Evolutionary conservation across 345 rosid species (phyloP).

Genomic region (Geranium rotundifolium): DNA sequence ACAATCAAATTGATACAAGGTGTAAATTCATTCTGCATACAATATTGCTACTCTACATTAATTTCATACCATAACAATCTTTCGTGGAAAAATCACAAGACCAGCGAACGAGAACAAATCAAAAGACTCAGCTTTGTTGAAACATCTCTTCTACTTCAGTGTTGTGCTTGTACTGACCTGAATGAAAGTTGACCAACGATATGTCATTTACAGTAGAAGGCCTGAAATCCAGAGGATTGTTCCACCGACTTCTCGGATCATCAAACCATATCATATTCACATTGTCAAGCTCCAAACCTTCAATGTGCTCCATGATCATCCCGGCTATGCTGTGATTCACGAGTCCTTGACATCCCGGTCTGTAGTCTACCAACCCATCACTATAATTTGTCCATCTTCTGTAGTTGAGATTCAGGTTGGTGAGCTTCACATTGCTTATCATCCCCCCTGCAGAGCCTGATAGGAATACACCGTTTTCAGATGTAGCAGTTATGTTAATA

Average conservation of each 20-base stretch:
- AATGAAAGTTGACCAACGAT: constrained; percentile 55
- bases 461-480: constrained; percentile 77
- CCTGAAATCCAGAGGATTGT: constrained; percentile 69
- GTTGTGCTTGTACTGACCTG: constrained; percentile 24
- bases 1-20: no score
- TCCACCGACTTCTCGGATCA: constrained; percentile 33
- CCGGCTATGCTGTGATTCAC: constrained; percentile 65
- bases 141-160: no score
- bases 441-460: constrained; percentile 64
- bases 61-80: no score
- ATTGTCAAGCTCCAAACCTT: constrained; percentile 62
- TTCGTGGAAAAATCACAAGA: background rate
- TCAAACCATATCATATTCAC: constrained; percentile 64
- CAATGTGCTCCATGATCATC: constrained; percentile 77
- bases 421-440: constrained; percentile 54
- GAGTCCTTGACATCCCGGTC: constrained; percentile 85
- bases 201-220: constrained; percentile 68
- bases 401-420: constrained; percentile 46
- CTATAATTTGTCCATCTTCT: constrained; percentile 56
- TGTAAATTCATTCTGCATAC: no score
- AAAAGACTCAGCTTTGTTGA: no score
- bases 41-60: no score
- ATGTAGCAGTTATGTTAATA: constrained; percentile 50
- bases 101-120: background rate
- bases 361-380: constrained; percentile 68